A percentile compares a stretch with the other conserved stretches of the same genome.
Conservation (phyloP, 306 rosid species). For the Ormosia emarginata region DNA sequence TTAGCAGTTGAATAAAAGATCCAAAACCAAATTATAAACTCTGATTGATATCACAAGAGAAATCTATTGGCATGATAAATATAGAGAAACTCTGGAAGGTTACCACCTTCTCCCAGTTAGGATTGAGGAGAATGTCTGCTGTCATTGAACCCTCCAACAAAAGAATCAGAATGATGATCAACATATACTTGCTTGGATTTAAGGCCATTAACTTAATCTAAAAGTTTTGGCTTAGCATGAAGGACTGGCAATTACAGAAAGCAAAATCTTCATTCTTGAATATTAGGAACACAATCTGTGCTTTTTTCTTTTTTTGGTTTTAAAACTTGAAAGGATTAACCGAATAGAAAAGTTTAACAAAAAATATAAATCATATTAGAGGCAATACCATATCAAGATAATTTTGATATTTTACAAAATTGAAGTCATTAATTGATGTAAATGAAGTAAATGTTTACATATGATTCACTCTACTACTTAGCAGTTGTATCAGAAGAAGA, state of each 20-base stretch:
- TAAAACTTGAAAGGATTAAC: neutral
- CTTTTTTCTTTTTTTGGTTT: neutral
- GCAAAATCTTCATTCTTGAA: neutral
- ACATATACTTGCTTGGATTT: slow-evolving; percentile 28
- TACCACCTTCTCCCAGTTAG: slow-evolving; percentile 44
- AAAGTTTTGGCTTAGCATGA: neutral
- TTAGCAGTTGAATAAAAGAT: neutral
- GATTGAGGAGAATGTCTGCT: slow-evolving; percentile 35
- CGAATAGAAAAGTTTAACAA: neutral
- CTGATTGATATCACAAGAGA: neutral
- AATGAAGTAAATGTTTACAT: neutral
- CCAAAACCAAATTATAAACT: neutral
- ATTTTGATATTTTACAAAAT: neutral
- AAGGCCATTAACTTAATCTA: slow-evolving; percentile 1
- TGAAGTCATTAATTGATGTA: neutral
- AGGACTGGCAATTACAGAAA: neutral
- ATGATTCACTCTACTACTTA: neutral
- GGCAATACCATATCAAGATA: neutral
- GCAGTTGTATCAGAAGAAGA: neutral
- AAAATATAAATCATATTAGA: neutral
- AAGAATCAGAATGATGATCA: slow-evolving; percentile 27
- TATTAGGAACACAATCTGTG: neutral
- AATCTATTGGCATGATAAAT: too few species aligned
- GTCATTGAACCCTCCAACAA: slow-evolving; percentile 39
- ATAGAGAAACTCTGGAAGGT: neutral